phyloP scores from a whole-genome alignment of 257 asterid genomes.

The Solanum chaucha region DNA sequence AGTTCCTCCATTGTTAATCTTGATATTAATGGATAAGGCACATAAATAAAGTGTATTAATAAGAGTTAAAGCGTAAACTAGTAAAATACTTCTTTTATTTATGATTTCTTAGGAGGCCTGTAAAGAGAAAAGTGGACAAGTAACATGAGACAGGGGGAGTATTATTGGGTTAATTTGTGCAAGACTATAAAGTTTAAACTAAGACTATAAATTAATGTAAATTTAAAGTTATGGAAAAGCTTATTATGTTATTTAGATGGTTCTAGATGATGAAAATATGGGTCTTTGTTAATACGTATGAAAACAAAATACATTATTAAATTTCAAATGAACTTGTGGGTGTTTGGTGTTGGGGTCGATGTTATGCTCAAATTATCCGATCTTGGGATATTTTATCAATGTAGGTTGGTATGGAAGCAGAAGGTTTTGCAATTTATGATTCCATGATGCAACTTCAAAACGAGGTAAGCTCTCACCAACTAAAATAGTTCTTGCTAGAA shows the following conservation, averaged over 20 bases:
- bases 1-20: neutral
- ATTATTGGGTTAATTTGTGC: neutral
- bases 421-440: constrained; percentile 96
- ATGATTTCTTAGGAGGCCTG: neutral
- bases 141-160: neutral
- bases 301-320: neutral
- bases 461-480: constrained; percentile 42
- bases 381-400: neutral
- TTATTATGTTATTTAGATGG: neutral
- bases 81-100: neutral
- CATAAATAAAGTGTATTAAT: neutral
- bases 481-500: neutral
- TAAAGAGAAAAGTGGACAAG: neutral
- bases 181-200: neutral
- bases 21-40: neutral
- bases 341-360: neutral
- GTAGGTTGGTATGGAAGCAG: constrained; percentile 84
- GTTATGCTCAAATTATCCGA: neutral
- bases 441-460: constrained; percentile 81
- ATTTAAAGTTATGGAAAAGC: neutral
- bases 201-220: neutral
- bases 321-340: neutral
- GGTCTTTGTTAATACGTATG: neutral
- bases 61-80: neutral
- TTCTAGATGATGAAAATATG: neutral